Evolutionary conservation across 2,329 filamentous ascomycete species (phyloP).

Genomic region (Botryotinia narcissicola): DNA sequence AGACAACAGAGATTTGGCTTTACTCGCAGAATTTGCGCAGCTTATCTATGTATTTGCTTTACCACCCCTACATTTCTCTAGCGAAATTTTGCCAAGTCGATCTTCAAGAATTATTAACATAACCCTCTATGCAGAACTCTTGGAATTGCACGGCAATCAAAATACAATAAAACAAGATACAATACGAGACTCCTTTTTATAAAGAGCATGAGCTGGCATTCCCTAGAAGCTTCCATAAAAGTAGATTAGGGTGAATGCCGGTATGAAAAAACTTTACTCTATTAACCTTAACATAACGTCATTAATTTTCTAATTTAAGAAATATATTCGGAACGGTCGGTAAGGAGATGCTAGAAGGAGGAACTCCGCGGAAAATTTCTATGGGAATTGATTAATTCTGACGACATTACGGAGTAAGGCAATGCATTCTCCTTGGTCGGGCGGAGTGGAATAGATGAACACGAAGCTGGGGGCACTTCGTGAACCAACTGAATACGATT

Average conservation of each 20-base stretch:
- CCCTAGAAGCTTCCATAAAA: background rate
- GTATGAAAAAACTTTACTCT: background rate
- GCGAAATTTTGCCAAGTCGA: background rate
- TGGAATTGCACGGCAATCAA: background rate
- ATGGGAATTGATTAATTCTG: background rate
- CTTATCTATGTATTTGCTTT: background rate
- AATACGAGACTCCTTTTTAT: background rate
- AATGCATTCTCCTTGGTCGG: background rate
- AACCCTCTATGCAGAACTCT: background rate
- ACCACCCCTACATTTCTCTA: background rate
- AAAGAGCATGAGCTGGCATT: background rate
- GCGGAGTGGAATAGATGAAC: background rate
- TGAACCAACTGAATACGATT: background rate
- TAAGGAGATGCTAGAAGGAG: background rate
- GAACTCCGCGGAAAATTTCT: background rate
- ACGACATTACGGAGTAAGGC: background rate
- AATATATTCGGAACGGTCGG: background rate
- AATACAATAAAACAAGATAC: background rate
- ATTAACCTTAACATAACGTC: background rate
- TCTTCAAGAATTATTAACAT: background rate
- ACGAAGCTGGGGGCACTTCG: background rate
- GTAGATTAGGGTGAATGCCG: background rate
- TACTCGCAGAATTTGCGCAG: background rate
- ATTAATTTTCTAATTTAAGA: slow-evolving; percentile 6
- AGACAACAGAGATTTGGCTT: background rate